Evolutionary conservation across 2,329 filamentous ascomycete genomes (phyloP).

Genomic region (Cephalotrichum gorgonifer): DNA sequence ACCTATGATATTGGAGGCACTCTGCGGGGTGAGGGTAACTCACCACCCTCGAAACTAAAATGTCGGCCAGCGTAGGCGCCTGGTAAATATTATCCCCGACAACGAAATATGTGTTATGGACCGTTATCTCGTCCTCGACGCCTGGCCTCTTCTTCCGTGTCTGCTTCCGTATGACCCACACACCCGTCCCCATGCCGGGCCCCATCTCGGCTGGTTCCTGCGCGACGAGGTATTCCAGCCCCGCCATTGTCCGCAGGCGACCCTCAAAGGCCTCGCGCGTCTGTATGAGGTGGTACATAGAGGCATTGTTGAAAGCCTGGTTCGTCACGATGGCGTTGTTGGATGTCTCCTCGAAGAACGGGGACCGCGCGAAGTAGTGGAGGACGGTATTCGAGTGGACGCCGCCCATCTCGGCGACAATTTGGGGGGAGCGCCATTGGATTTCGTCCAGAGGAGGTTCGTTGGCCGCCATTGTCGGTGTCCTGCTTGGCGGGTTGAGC

Average conservation of each 20-base stretch:
- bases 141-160: slow-evolving; percentile 46
- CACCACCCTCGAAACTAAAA: slow-evolving; percentile 49
- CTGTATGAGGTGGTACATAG: slow-evolving; percentile 45
- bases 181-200: slow-evolving; percentile 54
- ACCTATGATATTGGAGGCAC: too few species aligned
- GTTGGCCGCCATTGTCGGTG: slow-evolving; percentile 28
- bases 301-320: slow-evolving; percentile 51
- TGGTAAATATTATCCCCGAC: slow-evolving; percentile 58
- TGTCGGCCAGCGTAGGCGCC: slow-evolving; percentile 50
- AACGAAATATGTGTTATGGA: slow-evolving; percentile 53
- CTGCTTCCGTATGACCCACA: slow-evolving; percentile 63
- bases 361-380: slow-evolving; percentile 58
- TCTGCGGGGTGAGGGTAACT: background rate
- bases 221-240: slow-evolving; percentile 56
- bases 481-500: background rate
- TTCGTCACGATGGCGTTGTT: slow-evolving; percentile 55
- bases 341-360: slow-evolving; percentile 57
- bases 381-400: slow-evolving; percentile 56
- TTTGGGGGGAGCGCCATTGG: slow-evolving; percentile 48
- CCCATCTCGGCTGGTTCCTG: slow-evolving; percentile 54
- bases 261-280: slow-evolving; percentile 55
- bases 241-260: slow-evolving; percentile 52
- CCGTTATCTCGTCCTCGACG: slow-evolving; percentile 46
- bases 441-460: slow-evolving; percentile 55
- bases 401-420: slow-evolving; percentile 40